A percentile compares a stretch with the other conserved stretches of the same genome.
Conservation (phyloP, 345 rosid genomes). For the Chamaenerion angustifolium region DNA sequence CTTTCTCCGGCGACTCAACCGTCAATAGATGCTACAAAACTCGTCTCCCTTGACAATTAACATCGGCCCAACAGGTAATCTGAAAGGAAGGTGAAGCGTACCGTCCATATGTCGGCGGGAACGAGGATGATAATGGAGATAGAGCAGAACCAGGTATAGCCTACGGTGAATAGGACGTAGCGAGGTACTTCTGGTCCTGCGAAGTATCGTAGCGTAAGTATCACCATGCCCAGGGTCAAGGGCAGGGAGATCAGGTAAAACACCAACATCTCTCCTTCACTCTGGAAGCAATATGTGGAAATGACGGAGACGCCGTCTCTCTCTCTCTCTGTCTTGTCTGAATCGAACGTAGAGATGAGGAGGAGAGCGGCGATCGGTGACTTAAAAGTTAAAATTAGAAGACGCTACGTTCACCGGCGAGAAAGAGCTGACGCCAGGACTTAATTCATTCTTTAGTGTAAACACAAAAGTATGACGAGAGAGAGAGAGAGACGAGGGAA, state of each 20-base stretch:
- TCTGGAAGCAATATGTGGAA: not conserved
- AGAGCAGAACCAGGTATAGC: slow-evolving; percentile 96
- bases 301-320: not conserved
- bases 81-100: slow-evolving; percentile 8
- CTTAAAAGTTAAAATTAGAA: not conserved
- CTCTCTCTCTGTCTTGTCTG: not conserved
- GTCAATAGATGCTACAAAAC: too few species aligned
- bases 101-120: slow-evolving; percentile 97
- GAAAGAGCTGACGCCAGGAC: not conserved
- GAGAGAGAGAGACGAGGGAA: not conserved
- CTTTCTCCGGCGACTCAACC: too few species aligned
- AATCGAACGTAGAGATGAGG: not conserved
- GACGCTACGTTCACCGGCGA: slow-evolving; percentile 2
- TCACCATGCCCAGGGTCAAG: slow-evolving; percentile 82
- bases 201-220: slow-evolving; percentile 68
- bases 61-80: too few species aligned
- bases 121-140: slow-evolving; percentile 93
- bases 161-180: slow-evolving; percentile 83
- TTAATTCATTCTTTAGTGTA: not conserved
- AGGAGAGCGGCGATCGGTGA: slow-evolving; percentile 7
- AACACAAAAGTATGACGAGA: not conserved
- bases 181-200: slow-evolving; percentile 94
- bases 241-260: slow-evolving; percentile 97
- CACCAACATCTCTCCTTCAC: slow-evolving; percentile 66
- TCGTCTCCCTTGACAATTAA: too few species aligned